Evolutionary conservation across 2,329 filamentous ascomycete genomes (phyloP).

Genomic region (Colletotrichum sp.): DNA sequence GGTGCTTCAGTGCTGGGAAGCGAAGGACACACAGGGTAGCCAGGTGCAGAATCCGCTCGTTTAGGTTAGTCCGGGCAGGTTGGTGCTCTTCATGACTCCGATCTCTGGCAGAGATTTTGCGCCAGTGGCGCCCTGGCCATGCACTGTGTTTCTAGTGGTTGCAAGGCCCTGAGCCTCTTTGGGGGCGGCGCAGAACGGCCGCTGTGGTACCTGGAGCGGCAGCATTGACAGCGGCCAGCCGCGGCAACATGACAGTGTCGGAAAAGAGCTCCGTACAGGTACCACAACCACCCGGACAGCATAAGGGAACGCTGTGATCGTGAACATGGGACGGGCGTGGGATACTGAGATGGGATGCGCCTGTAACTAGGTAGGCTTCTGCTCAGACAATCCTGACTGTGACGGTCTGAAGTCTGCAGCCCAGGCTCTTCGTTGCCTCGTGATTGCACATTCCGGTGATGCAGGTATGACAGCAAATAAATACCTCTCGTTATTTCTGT

Average conservation of each 20-base stretch:
- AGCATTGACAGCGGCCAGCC: background rate
- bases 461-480: background rate
- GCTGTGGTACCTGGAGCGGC: background rate
- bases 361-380: background rate
- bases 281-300: background rate
- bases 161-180: slow-evolving; percentile 6
- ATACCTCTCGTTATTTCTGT: slow-evolving; percentile 1
- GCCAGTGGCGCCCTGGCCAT: background rate
- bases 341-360: background rate
- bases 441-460: background rate
- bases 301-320: background rate
- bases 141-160: slow-evolving; percentile 5
- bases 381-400: background rate
- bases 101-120: slow-evolving; percentile 12
- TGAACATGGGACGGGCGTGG: background rate
- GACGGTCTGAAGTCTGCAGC: background rate
- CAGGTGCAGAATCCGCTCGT: background rate
- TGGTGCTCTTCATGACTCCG: slow-evolving; percentile 11
- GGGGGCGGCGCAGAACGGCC: background rate
- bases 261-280: background rate
- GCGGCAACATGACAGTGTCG: background rate
- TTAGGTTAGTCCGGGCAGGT: background rate
- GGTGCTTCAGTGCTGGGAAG: background rate
- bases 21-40: background rate
- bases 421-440: background rate